A percentile compares a stretch with the other conserved stretches of the same genome.
These are phyloP conservation scores for Epichloe sylvatica DNA, from an alignment of 2,329 filamentous ascomycete genomes.

Conservation along the genomic window DNA sequence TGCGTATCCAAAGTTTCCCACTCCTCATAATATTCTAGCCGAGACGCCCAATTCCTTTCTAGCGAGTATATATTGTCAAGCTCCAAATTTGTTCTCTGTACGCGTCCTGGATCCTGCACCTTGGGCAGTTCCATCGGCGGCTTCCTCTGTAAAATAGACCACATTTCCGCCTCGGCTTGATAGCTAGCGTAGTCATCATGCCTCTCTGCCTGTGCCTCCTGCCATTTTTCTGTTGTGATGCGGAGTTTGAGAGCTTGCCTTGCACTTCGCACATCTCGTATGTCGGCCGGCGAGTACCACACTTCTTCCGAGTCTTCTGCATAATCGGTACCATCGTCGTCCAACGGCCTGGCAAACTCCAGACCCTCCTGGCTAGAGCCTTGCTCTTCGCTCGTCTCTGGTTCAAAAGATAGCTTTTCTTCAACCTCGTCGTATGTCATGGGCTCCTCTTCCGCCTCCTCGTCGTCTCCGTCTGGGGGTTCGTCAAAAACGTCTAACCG, in stretches of 20 bases:
- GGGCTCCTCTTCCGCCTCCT: conserved; percentile 13
- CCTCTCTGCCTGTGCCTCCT: conserved; percentile 31
- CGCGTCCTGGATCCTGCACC: conserved; percentile 15
- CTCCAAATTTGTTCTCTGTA: conserved; percentile 16
- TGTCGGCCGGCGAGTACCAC: conserved; percentile 25
- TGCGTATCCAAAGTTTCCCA: conserved; percentile 25
- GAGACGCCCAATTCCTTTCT: conserved; percentile 26
- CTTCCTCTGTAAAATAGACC: conserved; percentile 28
- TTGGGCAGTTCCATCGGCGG: conserved; percentile 22
- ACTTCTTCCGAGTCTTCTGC: conserved; percentile 13
- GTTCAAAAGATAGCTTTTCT: conserved; percentile 15
- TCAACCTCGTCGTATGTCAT: conserved; percentile 34
- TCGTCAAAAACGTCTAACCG: conserved; percentile 33
- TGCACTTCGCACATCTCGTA: conserved; percentile 23
- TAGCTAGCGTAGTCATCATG: conserved; percentile 26
- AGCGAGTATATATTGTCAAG: conserved; percentile 24
- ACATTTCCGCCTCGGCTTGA: conserved; percentile 30
- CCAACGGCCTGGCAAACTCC: background rate
- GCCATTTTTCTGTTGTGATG: conserved; percentile 26
- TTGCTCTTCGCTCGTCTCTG: background rate
- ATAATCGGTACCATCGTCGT: background rate
- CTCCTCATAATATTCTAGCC: conserved; percentile 23
- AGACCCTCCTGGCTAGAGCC: background rate
- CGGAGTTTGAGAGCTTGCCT: conserved; percentile 23
- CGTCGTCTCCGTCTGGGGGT: conserved; percentile 11